Evolutionary conservation across 805 yeast genomes (phyloP).

Genomic region (Clavispora asparagi): DNA sequence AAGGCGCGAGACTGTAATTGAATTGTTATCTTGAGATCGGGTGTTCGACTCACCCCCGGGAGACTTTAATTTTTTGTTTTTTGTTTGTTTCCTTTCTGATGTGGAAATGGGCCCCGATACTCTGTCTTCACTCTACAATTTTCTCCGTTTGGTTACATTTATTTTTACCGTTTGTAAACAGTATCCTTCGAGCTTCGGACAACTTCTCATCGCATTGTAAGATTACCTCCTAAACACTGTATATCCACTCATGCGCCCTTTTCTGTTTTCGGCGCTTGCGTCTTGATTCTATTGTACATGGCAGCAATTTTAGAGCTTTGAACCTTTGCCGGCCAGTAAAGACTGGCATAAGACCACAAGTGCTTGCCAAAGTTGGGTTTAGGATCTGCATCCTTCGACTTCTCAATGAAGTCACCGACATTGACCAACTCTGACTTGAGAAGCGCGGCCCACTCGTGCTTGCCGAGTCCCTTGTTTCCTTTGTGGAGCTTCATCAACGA

Average conservation of each 20-base stretch:
- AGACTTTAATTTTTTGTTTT: conserved; percentile 19
- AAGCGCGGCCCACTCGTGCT: conserved; percentile 71
- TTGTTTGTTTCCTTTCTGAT: no score
- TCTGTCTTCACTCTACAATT: no score
- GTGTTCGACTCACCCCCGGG: conserved; percentile 44
- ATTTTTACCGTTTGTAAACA: no score
- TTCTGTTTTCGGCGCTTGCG: conserved; percentile 12
- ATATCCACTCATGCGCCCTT: neutral
- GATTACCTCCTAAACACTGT: neutral
- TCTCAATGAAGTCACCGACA: conserved; percentile 68
- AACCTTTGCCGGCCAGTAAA: conserved; percentile 86
- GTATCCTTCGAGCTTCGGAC: no score
- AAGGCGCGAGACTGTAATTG: conserved; percentile 42
- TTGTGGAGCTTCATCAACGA: conserved; percentile 62
- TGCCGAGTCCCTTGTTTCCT: conserved; percentile 69
- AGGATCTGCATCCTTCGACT: conserved; percentile 18
- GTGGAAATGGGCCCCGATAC: no score
- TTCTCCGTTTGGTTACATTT: no score
- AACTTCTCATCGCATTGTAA: neutral
- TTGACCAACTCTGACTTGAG: conserved; percentile 62
- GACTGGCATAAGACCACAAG: conserved; percentile 78
- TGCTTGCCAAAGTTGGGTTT: conserved; percentile 50
- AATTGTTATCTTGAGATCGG: conserved; percentile 38
- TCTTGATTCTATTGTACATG: conserved; percentile 65
- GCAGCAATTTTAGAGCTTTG: conserved; percentile 64